Base-by-base conservation (phyloP, 1,284 basidiomycete genomes). In the Malassezia caprae region DNA sequence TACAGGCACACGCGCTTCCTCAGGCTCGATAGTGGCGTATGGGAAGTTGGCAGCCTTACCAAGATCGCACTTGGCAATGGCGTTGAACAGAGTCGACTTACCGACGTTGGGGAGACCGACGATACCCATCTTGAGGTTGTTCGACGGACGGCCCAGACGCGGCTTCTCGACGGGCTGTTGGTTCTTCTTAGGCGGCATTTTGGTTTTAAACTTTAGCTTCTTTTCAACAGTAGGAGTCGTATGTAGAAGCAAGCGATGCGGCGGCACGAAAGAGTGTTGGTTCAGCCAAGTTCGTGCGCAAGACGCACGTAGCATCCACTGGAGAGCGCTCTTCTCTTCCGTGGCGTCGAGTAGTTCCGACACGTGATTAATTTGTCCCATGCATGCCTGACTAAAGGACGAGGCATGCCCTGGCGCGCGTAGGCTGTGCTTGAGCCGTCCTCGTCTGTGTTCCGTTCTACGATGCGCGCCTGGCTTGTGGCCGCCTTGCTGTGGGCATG, bases 21-120 rank as follows among this genome's bases (percentile, higher is more conserved):
- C 69, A 11, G 69, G 64, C 46, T 73, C 75, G 56, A 96, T 94
- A 49, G 91, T 96, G 12, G 90, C 90, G 72, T 96, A 99, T 17
- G 94, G 94, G 76, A 94, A 99, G 81, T 99, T 99, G 77, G 90
- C 90, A 42, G 89, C 85, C 77, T 94, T 93, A 65, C 88, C 93
- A n/a, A 96, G 82, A 77, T 96, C 72, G 55, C 67, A 69, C 75
- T 96, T 85, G 51, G 94, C 91, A 53, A 98, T 82, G 42, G 82
- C 85, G 78, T 99, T 99, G 84, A 78, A 77, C 37, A 77, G 56
- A 19, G 70, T 67, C 13, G 68, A 72, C 58, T 76, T 76, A 23
- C 73, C 73, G 42, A 70, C 64, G 59, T 68, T 73, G 52, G 72
- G 72, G 44, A 74, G 52, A 53, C 72, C 72, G 42, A 74, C 72